Percentiles rank a stretch among this genome's conserved stretches.
Conservation (phyloP, 768 basidiomycete species). For the Suillus luteus region DNA sequence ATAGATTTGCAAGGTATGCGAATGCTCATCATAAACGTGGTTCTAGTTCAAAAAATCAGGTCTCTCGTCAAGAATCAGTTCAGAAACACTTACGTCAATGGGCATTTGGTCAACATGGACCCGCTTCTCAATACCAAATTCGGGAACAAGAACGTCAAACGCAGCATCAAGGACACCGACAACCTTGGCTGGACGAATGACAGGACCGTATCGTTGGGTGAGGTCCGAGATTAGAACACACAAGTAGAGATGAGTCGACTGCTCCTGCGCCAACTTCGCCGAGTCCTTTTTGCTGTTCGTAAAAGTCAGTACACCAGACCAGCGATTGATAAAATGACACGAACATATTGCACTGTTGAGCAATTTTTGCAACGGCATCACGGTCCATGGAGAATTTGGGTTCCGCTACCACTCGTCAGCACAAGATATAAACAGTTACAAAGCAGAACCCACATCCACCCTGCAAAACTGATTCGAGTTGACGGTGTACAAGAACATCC, state of each 20-base stretch:
- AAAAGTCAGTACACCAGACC: constrained; percentile 7
- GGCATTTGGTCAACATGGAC: constrained; percentile 99
- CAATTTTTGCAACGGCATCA: constrained; percentile 95
- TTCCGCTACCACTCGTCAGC: constrained; percentile 47
- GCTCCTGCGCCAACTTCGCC: constrained; percentile 90
- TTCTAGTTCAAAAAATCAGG: constrained; percentile 57
- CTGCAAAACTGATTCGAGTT: constrained; percentile 86
- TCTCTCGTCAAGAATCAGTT: not conserved
- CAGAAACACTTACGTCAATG: constrained; percentile 68
- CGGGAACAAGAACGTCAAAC: constrained; percentile 93
- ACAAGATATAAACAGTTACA: constrained; percentile 5
- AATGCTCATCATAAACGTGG: constrained; percentile 94
- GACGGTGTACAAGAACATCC: constrained; percentile 94
- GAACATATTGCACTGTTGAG: constrained; percentile 97
- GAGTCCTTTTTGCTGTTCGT: constrained; percentile 81
- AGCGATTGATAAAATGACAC: constrained; percentile 26
- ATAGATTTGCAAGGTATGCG: constrained; percentile 89
- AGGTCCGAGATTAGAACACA: constrained; percentile 94
- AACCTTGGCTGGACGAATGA: constrained; percentile 92
- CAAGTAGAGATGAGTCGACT: constrained; percentile 93
- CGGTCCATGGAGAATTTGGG: constrained; percentile 96
- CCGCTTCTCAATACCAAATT: constrained; percentile 98
- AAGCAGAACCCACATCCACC: constrained; percentile 53
- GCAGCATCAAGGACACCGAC: constrained; percentile 96
- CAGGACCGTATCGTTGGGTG: constrained; percentile 93